phyloP scores from a whole-genome alignment of 83 land plant species.

The Picea abies region DNA sequence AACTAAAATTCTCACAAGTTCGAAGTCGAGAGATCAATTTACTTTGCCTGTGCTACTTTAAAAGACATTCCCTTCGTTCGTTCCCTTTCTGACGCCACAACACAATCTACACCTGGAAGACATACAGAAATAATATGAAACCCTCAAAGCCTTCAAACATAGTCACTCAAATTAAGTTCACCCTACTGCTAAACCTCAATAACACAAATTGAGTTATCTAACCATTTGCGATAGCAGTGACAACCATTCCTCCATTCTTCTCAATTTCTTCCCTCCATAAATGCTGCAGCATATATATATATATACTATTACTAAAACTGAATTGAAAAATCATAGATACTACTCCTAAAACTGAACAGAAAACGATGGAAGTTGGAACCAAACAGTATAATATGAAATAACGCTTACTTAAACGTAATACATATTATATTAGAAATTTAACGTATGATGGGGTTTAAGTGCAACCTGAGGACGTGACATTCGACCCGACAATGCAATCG shows the following conservation, averaged over 20 bases:
- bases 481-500: slow-evolving; percentile 67
- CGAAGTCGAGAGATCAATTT: neutral
- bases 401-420: no score
- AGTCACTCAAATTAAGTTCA: neutral
- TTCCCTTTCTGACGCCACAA: slow-evolving; percentile 56
- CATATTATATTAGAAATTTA: neutral
- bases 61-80: slow-evolving; percentile 54
- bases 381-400: no score
- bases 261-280: slow-evolving; percentile 62
- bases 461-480: slow-evolving; percentile 58
- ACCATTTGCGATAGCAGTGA: slow-evolving; percentile 44
- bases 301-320: neutral
- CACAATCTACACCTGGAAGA: slow-evolving; percentile 59
- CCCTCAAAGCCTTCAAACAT: neutral
- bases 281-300: slow-evolving; percentile 24
- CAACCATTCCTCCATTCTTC: slow-evolving; percentile 73
- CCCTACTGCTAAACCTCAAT: neutral
- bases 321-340: neutral
- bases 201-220: neutral
- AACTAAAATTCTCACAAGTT: no score
- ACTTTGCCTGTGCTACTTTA: slow-evolving; percentile 69
- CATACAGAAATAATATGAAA: neutral
- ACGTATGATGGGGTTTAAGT: neutral
- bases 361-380: no score
- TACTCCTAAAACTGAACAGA: neutral